Percentiles rank a stretch among this genome's conserved stretches.
phyloP scores from a whole-genome alignment of 768 basidiomycete species.

The Rhodotorula graminis region DNA sequence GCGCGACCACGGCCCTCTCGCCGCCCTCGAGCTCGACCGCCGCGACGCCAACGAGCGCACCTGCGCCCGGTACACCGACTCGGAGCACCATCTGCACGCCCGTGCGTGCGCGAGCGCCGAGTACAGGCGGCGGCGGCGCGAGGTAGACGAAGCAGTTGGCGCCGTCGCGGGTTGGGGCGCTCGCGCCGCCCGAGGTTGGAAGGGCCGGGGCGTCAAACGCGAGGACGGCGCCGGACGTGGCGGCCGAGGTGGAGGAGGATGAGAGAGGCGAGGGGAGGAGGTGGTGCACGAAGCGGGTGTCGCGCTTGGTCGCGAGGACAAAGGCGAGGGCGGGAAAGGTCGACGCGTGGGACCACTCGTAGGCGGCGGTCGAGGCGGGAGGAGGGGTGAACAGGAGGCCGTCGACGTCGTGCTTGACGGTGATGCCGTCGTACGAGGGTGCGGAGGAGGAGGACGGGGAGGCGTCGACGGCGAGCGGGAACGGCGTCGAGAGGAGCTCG shows the following conservation, averaged over 20 bases:
- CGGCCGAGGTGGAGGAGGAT: background rate
- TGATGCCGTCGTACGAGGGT: conserved; percentile 49
- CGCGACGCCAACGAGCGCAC: conserved; percentile 33
- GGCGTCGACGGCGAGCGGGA: conserved; percentile 52
- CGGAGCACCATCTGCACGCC: conserved; percentile 33
- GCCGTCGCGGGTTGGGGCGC: background rate
- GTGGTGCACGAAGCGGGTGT: conserved; percentile 82
- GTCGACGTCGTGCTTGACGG: conserved; percentile 69
- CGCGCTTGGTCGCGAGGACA: conserved; percentile 87
- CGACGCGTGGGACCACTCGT: conserved; percentile 65
- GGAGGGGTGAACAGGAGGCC: conserved; percentile 57
- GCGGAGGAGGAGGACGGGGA: no score
- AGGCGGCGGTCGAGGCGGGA: conserved; percentile 32
- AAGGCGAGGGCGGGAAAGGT: conserved; percentile 88
- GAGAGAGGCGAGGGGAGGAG: conserved; percentile 46
- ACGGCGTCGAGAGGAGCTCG: conserved; percentile 61
- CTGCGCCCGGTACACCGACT: conserved; percentile 20
- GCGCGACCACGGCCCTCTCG: conserved; percentile 5
- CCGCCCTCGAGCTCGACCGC: conserved; percentile 12
- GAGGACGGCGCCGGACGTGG: conserved; percentile 52
- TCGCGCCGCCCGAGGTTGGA: background rate
- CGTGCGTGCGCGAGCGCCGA: background rate
- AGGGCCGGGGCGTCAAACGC: conserved; percentile 36
- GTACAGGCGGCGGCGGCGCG: no score
- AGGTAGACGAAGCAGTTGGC: conserved; percentile 39